Conservation (phyloP, 176 grass and related monocot species). For the Phoenix roebelenii region DNA sequence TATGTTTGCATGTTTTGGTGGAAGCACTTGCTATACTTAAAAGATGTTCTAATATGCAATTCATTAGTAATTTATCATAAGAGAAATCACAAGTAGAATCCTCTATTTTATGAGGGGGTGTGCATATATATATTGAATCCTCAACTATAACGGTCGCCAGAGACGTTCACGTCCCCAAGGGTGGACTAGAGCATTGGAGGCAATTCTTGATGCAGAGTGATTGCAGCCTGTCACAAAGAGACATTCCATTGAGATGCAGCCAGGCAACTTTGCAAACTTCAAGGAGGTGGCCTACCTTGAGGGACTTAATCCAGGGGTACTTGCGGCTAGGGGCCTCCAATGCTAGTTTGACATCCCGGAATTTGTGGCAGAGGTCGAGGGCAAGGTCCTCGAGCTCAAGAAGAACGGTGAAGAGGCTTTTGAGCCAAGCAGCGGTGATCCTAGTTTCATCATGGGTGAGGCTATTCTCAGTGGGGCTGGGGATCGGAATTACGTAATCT, state of each 20-base stretch:
- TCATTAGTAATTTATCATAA: too few relatives aligned
- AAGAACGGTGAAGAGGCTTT: conserved; percentile 54
- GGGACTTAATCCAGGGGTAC: conserved; percentile 40
- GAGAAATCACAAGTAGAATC: too few relatives aligned
- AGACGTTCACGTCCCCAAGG: conserved; percentile 59
- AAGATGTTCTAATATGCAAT: too few relatives aligned
- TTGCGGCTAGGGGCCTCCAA: conserved; percentile 50
- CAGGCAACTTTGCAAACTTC: conserved; percentile 60
- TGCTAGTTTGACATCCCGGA: conserved; percentile 40
- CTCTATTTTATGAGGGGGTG: too few relatives aligned
- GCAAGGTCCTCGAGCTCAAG: conserved; percentile 52
- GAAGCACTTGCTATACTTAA: too few relatives aligned
- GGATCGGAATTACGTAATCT: neutral
- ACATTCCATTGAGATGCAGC: conserved; percentile 66
- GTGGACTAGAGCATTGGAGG: conserved; percentile 43
- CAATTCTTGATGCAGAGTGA: conserved; percentile 63
- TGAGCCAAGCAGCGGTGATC: conserved; percentile 44
- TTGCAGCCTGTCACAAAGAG: conserved; percentile 70
- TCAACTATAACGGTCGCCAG: conserved; percentile 24
- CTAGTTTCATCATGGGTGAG: conserved; percentile 34
- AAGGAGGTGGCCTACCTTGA: conserved; percentile 69
- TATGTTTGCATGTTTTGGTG: too few relatives aligned
- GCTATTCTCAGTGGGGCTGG: neutral
- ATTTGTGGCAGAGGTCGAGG: conserved; percentile 63
- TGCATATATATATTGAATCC: too few relatives aligned